Percentiles rank a stretch among this genome's conserved stretches.
These are phyloP conservation scores for Corymbia calophylla DNA, from an alignment of 441 rosid genomes.

Conservation along the genomic window DNA sequence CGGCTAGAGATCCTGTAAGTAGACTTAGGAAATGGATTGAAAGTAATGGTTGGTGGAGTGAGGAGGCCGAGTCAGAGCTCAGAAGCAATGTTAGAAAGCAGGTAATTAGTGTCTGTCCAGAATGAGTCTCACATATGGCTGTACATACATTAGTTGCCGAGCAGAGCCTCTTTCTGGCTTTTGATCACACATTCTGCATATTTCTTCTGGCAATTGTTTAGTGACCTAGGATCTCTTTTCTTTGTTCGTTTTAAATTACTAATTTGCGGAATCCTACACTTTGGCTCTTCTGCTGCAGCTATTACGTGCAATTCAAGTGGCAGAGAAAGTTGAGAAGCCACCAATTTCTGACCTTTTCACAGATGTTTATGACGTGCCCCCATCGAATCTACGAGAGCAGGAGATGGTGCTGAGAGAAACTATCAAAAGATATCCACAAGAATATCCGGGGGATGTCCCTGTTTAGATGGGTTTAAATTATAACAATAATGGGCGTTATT, in stretches of 20 bases:
- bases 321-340: conserved; percentile 15
- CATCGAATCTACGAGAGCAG: conserved; percentile 5
- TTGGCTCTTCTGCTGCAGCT: not conserved
- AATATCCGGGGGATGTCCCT: conserved; percentile 11
- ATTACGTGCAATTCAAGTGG: conserved; percentile 18
- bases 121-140: not conserved
- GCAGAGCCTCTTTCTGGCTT: not conserved
- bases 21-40: conserved; percentile 17
- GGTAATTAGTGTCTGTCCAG: not conserved
- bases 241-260: not conserved
- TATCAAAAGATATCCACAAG: conserved; percentile 1
- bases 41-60: conserved; percentile 11
- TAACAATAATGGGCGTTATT: not conserved
- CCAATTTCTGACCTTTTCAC: conserved; percentile 15
- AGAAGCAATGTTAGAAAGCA: conserved; percentile 12
- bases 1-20: conserved; percentile 2
- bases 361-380: conserved; percentile 12
- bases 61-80: conserved; percentile 7
- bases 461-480: not conserved
- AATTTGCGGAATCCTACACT: not conserved
- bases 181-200: not conserved
- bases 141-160: not conserved
- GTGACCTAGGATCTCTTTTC: not conserved
- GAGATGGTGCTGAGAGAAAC: conserved; percentile 12
- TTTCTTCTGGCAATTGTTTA: not conserved